Base-by-base conservation (phyloP, 2,329 filamentous ascomycete genomes). In the Sporothrix variecibatus region DNA sequence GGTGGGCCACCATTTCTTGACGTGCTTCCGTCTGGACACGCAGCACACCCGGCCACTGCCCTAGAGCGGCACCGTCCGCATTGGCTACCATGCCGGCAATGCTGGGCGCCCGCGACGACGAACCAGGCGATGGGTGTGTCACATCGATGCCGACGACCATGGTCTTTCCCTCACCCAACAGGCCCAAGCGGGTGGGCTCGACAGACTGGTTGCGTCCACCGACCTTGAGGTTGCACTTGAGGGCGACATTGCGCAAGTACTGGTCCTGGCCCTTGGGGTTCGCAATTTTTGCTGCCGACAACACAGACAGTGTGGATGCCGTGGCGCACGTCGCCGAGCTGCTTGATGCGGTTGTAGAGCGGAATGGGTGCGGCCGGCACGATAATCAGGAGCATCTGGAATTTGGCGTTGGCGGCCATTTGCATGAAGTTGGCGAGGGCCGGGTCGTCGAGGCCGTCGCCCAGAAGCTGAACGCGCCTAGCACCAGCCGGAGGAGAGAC, bases 121-220 rank as follows among this genome's bases (percentile, higher is more conserved):
- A 92, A 0, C 88, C 89, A 0, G 92, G 91, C 0, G 91, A 92
- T 3, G 92, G 92, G 78, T 94, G 91, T 0, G 92, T 94, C 0
- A 94, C 92, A 78, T 94, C 92, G 46, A 92, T 86, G 0, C 91
- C 90, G 53, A 93, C 87, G 4, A 94, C 81, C 88, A 94, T 94
- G 0, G 91, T 93, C 75, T 88, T 88, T 1, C 85, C 84, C 60
- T 90, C 85, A 8, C 79, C 79, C 71, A 91, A 80, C 0, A 91
- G 82, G 2, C 85, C 85, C 2, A 90, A 83, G 72, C 87, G 83
- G 0, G 79, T 78, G 12, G 81, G 77, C 1, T 82, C 78, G 0
- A 93, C 80, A 0, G 79, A 78, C 75, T 92, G 90, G 75, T 92
- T 91, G 1, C 83, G 80, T 0, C 90, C 89, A 4, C 89, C 89